Evolutionary conservation across 2,329 filamentous ascomycete genomes (phyloP), one percentile per base, ranked within the genome.

Genomic region (Fusarium falciforme): DNA sequence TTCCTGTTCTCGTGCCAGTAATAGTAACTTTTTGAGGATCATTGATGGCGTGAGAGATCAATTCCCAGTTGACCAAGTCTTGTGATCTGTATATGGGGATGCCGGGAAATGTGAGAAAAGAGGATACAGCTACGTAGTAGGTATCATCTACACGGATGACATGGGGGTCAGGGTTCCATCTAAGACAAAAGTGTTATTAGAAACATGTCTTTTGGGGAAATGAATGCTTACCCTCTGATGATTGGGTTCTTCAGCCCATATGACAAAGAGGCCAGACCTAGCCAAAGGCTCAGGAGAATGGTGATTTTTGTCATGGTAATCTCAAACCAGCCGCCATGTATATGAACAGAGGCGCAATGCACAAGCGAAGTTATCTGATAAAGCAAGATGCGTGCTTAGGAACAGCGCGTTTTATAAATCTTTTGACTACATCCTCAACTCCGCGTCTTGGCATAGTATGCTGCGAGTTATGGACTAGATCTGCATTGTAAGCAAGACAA

Each of bases 41-140:
- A 16, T 67, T 47, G 25, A 70, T 44, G 1, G 68, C 68, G 29
- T 71, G 66, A 16, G 68, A 68, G 27, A 71, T 31, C 29, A 76
- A 52, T 17, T 73, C 64, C 73, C 73, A 76, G 42, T 75, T 75
- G 35, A 55, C 64, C 20, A 75, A 33, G 25, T 75, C 72, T 16
- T 60, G 62, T 10, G 66, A 71, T 33, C 73, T 67, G 38, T 75
- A 72, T 17, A 75, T 73, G 9, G 72, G 72, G 8, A 71, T 72
- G 5, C 72, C 72, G 1, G 73, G 73, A 36, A 68, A 75, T 49
- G 64, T 72, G n/a, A 72, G 66, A 35, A 75, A 75, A 2, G 73
- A 74, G 5, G 73, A 75, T 4, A 70, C 71, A 11, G 73, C 71
- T 31, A 74, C 59, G 44, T 74, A 75, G 54, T 75, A 75, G 7